Base-by-base conservation (phyloP, 768 basidiomycete species). In the Lentinula boryana region DNA sequence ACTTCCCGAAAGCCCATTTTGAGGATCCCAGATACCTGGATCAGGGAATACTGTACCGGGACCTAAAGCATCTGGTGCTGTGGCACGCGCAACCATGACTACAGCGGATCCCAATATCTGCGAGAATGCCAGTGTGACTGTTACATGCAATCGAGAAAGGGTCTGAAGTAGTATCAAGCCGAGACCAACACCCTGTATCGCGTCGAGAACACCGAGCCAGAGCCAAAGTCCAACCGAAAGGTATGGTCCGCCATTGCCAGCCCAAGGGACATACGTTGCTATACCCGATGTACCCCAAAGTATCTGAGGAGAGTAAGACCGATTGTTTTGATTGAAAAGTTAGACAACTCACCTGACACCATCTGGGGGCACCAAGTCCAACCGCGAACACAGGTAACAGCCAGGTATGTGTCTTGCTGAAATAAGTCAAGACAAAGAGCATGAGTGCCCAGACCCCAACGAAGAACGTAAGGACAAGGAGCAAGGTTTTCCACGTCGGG, bases 351-450 rank as follows among this genome's bases (percentile, higher is more conserved):
- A 86, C 87, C 78, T 96, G 95, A 78, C 95, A 96, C 95, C 95
- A 97, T 68, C 92, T 76, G 10, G 95, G 95, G 32, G 93, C 92
- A 48, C 95, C 95, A 58, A 97, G 82, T 68, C 95, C 95, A 53
- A 97, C 93, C 6, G 95, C 95, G 68, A 97, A 97, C 7, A 97
- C 92, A 50, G 95, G 93, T 43, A 97, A 76, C 18, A 97, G 77
- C 95, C 95, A 97, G 8, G 95, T 97, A 69, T 97, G 95, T 10
- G 91, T 91, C 74, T 95, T 96, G 68, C 89, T 91, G 75, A 95
- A 88, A 68, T 88, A 81, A 7, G 87, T 96, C 68, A 97, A 79
- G 60, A 94, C 74, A 57, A 80, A 68, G 68, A 97, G 75, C 77
- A 91, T 78, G 3, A 81, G 65, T 7, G 81, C 91, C 95, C 95